Evolutionary conservation across 495 filamentous ascomycete species (phyloP).

Genomic region (Glutinoglossum americanum): DNA sequence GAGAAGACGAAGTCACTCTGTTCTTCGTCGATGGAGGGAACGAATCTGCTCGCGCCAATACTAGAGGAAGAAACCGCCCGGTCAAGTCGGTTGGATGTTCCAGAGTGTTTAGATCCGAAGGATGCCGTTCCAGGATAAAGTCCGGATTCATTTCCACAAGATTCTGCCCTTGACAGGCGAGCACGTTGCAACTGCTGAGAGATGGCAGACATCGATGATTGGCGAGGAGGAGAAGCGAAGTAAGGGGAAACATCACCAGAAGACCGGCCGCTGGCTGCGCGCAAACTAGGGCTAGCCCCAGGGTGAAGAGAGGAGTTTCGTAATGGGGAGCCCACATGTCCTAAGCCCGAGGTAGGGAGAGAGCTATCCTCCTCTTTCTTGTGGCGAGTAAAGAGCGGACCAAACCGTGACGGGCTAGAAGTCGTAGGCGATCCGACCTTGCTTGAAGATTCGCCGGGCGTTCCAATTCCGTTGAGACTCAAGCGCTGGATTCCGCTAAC

Average conservation of each 20-base stretch:
- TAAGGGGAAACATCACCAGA: conserved; percentile 40
- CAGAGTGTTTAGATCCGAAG: background rate
- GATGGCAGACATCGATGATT: conserved; percentile 23
- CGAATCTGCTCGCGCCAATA: conserved; percentile 9
- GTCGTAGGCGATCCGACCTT: conserved; percentile 66
- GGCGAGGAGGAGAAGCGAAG: conserved; percentile 42
- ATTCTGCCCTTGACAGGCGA: conserved; percentile 14
- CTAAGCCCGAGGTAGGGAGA: conserved; percentile 34
- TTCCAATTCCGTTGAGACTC: conserved; percentile 37
- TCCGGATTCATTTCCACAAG: background rate
- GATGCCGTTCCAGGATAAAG: background rate
- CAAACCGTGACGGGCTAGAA: conserved; percentile 72
- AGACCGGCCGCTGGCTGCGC: conserved; percentile 26
- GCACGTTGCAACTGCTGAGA: conserved; percentile 25
- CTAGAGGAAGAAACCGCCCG: conserved; percentile 17
- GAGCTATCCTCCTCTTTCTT: conserved; percentile 49
- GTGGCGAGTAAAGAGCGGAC: conserved; percentile 48
- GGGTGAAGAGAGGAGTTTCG: conserved; percentile 54
- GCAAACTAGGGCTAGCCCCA: conserved; percentile 44
- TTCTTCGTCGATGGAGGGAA: conserved; percentile 37
- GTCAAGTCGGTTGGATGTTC: conserved; percentile 7
- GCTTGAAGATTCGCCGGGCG: conserved; percentile 35
- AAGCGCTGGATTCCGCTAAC: conserved; percentile 32
- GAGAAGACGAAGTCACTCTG: conserved; percentile 48
- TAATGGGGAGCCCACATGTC: conserved; percentile 82